Evolutionary conservation across 495 filamentous ascomycete genomes (phyloP), one percentile per base, ranked within the genome.

Genomic region (Paragyromitra xinjiangensis): DNA sequence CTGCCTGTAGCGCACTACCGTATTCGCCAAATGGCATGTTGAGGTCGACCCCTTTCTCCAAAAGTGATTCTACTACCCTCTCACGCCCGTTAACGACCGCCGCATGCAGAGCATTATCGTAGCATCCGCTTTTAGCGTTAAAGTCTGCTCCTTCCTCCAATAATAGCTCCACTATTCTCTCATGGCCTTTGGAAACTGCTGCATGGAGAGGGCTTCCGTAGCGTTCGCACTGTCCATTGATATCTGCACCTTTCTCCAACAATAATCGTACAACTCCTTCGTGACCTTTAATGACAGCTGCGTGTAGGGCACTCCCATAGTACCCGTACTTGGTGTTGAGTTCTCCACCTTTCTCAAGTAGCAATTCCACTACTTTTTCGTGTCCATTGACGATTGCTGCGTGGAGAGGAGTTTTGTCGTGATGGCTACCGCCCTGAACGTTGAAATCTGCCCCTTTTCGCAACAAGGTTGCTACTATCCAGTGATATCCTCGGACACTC

Each of bases 71-170:
- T 16, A 51, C 48, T 51, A 73, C 40, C 3, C 48, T 58, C 53
- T 53, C 45, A 16, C 65, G 8, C 8, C 42, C 70, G 3, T 42
- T 22, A n/a, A 8, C 16, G 12, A 14, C 42, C 42, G 70, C 59
- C 56, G n/a, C 51, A 22, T 65, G 51, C 26, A 73, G 40, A 5
- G 56, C 56, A 40, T 34, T 63, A 14, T 39, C 69, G 42, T 53
- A 64, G 45, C 58, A 56, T 3, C 58, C 48, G 44, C 42, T 26
- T 16, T 51, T 51, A 19, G 48, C 14, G 6, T 51, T 51, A 16
- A 51, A 16, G 19, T 71, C 44, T 24, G 68, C 69, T 44, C 42
- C 58, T 12, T 64, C 9, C 12, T 71, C 68, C n/a, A 71, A 6
- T 0, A 51, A 16, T n/a, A 51, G 12, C 19, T 51, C 48, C 48